phyloP scores from a whole-genome alignment of 768 basidiomycete genomes.

The Coprinopsis marcescibilis region DNA sequence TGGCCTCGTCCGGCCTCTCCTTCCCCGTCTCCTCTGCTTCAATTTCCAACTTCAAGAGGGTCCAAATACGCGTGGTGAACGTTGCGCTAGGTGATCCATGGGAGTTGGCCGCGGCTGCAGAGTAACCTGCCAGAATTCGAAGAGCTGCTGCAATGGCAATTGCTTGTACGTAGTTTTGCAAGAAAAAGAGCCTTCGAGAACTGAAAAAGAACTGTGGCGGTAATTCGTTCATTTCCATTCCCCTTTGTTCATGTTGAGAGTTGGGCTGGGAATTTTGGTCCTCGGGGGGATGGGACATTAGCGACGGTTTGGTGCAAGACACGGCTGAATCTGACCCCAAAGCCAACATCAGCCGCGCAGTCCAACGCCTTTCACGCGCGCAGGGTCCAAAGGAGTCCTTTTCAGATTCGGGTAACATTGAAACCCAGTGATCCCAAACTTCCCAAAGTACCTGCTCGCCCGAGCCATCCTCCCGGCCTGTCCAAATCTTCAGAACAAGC shows the following conservation, averaged over 20 bases:
- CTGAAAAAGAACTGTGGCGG: conserved; percentile 67
- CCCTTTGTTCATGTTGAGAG: background rate
- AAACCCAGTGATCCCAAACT: conserved; percentile 30
- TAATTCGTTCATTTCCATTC: conserved; percentile 32
- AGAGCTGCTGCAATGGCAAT: conserved; percentile 60
- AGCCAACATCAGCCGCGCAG: conserved; percentile 40
- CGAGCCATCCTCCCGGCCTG: conserved; percentile 17
- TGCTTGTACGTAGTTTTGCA: conserved; percentile 70
- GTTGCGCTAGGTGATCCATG: too few species aligned
- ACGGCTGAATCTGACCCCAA: conserved; percentile 35
- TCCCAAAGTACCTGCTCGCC: conserved; percentile 18
- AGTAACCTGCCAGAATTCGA: conserved; percentile 46
- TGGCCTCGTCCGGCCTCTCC: conserved; percentile 21
- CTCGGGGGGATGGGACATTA: too few species aligned
- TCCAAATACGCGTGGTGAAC: too few species aligned
- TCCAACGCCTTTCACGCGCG: conserved; percentile 32
- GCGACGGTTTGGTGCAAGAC: conserved; percentile 33
- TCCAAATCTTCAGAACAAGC: conserved; percentile 49
- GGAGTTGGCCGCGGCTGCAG: conserved; percentile 31
- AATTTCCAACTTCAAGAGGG: conserved; percentile 55
- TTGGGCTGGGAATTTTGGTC: conserved; percentile 21
- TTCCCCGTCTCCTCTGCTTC: conserved; percentile 26
- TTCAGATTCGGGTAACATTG: conserved; percentile 10
- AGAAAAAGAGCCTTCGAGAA: conserved; percentile 43
- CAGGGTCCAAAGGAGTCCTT: background rate